phyloP scores from a whole-genome alignment of 345 rosid species.

The Pugionium dolabratum region DNA sequence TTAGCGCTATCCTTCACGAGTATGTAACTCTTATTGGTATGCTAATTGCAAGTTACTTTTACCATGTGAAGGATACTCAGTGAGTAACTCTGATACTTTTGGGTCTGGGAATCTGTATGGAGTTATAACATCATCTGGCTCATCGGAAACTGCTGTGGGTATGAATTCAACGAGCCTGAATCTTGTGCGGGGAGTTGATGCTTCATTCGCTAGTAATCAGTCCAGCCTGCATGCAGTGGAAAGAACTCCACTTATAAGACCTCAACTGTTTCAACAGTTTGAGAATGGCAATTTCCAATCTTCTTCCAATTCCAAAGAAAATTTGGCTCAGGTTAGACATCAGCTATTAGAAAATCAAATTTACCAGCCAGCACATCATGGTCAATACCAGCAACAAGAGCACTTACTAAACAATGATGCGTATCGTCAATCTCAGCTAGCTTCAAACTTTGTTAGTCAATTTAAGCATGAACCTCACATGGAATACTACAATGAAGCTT shows the following conservation, averaged over 20 bases:
- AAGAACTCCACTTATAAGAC: conserved; percentile 48
- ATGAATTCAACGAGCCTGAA: conserved; percentile 51
- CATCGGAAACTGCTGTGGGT: conserved; percentile 55
- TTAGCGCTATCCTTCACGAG: neutral
- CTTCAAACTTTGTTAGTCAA: conserved; percentile 54
- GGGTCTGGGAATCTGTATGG: conserved; percentile 68
- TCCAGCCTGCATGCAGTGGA: conserved; percentile 55
- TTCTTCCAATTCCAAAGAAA: conserved; percentile 53
- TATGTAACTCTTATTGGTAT: conserved; percentile 25
- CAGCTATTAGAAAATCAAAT: conserved; percentile 62
- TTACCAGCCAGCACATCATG: conserved; percentile 53
- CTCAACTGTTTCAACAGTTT: conserved; percentile 56
- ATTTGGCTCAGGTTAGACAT: conserved; percentile 57
- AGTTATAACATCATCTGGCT: conserved; percentile 52
- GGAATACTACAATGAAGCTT: conserved; percentile 52
- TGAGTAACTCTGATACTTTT: conserved; percentile 55
- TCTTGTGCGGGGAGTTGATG: conserved; percentile 55
- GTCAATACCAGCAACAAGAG: conserved; percentile 63
- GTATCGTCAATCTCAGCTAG: conserved; percentile 56
- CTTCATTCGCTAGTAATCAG: conserved; percentile 52
- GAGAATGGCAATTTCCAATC: conserved; percentile 70
- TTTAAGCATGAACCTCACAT: conserved; percentile 68
- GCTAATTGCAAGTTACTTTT: conserved; percentile 30
- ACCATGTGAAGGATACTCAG: conserved; percentile 78
- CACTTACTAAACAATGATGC: conserved; percentile 50